Base-by-base conservation (phyloP, 176 grass and related monocot species). In the Oryza glumipatula region DNA sequence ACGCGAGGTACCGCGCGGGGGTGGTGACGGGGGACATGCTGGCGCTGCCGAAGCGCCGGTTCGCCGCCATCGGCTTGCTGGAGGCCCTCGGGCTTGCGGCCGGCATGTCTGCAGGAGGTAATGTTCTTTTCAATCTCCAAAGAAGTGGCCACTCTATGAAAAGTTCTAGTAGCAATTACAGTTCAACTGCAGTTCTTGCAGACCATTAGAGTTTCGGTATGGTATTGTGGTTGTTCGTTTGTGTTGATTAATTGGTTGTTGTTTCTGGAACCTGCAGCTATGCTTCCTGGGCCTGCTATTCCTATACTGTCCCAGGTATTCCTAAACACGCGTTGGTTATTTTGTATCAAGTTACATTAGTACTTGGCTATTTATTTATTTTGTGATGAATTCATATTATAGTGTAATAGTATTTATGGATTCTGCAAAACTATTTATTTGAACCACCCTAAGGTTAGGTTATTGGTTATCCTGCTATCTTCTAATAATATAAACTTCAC, bases 261-360 rank as follows among this genome's bases (percentile, higher is more conserved):
- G 9, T 73, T 80, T 80, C 22, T 81, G 24, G 60, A 69, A 46
- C 9, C 64, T 90, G 45, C 87, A 98, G 95, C 93, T 84, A 88
- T 95, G 89, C 75, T 98, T 77, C 93, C 95, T 83, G 95, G 95
- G 28, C 93, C 95, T 88, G 83, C 91, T 26, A 98, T 98, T 87
- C 95, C 95, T 43, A 92, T 98, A 88, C 74, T 98, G 6, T 98
- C 95, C 69, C 95, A 98, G 95, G 95, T 98, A 93, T 54, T 47
- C n/a, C n/a, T n/a, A n/a, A n/a, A n/a, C 15, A 77, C 14, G 33
- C 1, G 17, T 21, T 69, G 5, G 63, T 43, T 49, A 54, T 78
- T 43, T 63, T 60, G 46, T 45, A 60, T 76, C 33, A 35, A 13
- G 6, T 61, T 80, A 36, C 36, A 0, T 15, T 76, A 76, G 28